Evolutionary conservation across 179 eudicot species (phyloP).

Genomic region (Carnegiea gigantea): DNA sequence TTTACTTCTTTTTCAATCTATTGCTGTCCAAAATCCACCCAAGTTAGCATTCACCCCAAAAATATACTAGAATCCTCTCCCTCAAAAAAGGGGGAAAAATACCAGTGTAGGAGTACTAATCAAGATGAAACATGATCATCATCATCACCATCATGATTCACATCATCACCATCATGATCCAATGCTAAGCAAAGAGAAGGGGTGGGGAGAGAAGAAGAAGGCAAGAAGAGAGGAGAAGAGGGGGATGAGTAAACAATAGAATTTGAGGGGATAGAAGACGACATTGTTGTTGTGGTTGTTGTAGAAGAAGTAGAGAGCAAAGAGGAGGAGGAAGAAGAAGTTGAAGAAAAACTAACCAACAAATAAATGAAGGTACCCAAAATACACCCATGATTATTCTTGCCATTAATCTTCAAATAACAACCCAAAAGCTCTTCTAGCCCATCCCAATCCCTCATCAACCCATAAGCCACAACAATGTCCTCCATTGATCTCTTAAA

Average conservation of each 20-base stretch:
- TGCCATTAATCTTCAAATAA: conserved; percentile 38
- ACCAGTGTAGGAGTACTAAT: neutral
- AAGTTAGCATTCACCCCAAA: neutral
- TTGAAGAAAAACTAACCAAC: conserved; percentile 32
- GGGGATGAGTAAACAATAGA: neutral
- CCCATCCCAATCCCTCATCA: conserved; percentile 35
- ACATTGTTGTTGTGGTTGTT: conserved; percentile 10
- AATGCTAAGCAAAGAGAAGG: conserved; percentile 44
- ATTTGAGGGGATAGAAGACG: conserved; percentile 15
- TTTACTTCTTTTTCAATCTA: no score
- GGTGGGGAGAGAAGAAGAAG: conserved; percentile 58
- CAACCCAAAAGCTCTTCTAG: conserved; percentile 43
- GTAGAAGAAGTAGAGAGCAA: conserved; percentile 6
- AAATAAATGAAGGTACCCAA: conserved; percentile 45
- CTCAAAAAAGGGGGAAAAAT: neutral
- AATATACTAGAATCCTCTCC: neutral
- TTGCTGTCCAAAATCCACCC: neutral
- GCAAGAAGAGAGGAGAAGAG: conserved; percentile 57
- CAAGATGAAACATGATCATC: conserved; percentile 24
- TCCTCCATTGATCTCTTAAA: conserved; percentile 47
- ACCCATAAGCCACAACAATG: conserved; percentile 44
- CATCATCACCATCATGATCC: conserved; percentile 39
- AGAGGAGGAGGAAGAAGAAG: conserved; percentile 17
- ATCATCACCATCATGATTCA: conserved; percentile 21
- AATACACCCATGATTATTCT: conserved; percentile 40